Evolutionary conservation across 768 basidiomycete genomes (phyloP).

Genomic region (Jaapia argillacea): DNA sequence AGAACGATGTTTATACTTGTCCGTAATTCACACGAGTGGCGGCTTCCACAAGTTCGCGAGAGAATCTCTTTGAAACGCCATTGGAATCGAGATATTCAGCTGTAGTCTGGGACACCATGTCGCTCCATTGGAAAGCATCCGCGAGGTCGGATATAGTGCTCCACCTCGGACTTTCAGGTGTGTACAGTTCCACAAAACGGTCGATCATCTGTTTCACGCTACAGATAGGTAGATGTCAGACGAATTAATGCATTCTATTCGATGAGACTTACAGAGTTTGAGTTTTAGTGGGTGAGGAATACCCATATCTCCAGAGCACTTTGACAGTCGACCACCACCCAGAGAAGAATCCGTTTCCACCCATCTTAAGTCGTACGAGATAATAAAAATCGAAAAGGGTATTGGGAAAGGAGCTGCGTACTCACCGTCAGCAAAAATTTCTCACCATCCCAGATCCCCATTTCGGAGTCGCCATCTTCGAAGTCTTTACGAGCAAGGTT

Average conservation of each 20-base stretch:
- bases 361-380: no score
- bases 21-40: constrained; percentile 77
- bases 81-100: constrained; percentile 41
- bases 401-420: no score
- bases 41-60: constrained; percentile 63
- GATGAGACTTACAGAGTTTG: constrained; percentile 33
- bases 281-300: constrained; percentile 38
- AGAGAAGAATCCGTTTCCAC: constrained; percentile 3
- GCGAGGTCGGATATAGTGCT: constrained; percentile 47
- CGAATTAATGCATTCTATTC: neutral
- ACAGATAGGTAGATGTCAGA: constrained; percentile 4
- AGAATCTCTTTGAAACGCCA: constrained; percentile 48
- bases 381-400: no score
- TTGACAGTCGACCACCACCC: constrained; percentile 68
- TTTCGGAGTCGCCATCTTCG: constrained; percentile 32
- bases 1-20: constrained; percentile 28
- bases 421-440: constrained; percentile 56
- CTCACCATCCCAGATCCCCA: constrained; percentile 81
- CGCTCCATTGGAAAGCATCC: constrained; percentile 31
- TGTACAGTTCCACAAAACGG: constrained; percentile 45
- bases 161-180: constrained; percentile 45
- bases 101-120: constrained; percentile 37
- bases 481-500: constrained; percentile 49
- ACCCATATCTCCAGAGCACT: constrained; percentile 72
- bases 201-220: constrained; percentile 47